Evolutionary conservation across 2,329 filamentous ascomycete species (phyloP).

Genomic region (Trichoderma guizhouense): DNA sequence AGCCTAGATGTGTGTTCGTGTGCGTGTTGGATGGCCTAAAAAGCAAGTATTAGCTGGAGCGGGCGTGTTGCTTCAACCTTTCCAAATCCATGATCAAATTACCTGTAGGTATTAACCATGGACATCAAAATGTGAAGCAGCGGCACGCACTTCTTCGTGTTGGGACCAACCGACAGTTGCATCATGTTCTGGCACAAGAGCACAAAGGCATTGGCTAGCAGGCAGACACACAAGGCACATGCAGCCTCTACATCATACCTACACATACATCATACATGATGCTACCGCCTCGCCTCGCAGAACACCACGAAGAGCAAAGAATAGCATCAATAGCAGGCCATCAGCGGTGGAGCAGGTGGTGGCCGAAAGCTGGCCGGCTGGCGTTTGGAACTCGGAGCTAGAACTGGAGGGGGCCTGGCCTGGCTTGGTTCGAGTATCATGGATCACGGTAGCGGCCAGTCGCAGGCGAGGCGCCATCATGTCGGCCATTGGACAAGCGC

Average conservation of each 20-base stretch:
- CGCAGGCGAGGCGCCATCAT: not conserved
- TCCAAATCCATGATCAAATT: no score
- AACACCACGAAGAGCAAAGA: not conserved
- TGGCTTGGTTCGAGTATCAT: not conserved
- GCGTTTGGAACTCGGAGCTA: not conserved
- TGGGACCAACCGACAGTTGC: not conserved
- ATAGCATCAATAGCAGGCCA: not conserved
- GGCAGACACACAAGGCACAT: not conserved
- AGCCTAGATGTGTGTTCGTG: no score
- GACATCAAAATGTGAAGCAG: no score
- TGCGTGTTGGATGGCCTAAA: no score
- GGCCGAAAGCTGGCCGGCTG: conserved; percentile 5
- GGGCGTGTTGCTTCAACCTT: no score
- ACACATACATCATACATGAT: not conserved
- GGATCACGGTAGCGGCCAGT: not conserved
- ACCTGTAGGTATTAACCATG: no score
- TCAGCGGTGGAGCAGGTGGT: not conserved
- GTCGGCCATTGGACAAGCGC: not conserved
- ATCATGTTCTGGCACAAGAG: not conserved
- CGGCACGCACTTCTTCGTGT: no score
- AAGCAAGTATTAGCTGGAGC: no score
- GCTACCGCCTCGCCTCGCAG: not conserved
- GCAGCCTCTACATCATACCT: not conserved
- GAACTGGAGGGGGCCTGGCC: not conserved
- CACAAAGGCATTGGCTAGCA: not conserved